Conservation (phyloP, 1,284 basidiomycete species). For the Neolentinus lepideus region DNA sequence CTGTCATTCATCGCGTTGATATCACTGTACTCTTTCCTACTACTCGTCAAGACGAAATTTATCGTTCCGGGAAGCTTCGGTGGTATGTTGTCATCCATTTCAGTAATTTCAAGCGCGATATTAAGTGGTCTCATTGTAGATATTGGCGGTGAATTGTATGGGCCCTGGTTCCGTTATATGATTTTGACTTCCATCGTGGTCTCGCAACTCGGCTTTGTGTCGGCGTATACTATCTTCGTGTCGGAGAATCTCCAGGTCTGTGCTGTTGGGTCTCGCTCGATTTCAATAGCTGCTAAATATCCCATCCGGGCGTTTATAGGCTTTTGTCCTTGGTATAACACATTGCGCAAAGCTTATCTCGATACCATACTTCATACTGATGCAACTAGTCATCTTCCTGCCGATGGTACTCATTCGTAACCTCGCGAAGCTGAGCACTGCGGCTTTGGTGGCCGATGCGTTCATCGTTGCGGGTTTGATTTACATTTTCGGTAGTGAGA, state of each 20-base stretch:
- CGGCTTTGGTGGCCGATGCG: slow-evolving; percentile 89
- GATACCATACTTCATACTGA: slow-evolving; percentile 76
- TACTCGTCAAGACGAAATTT: slow-evolving; percentile 86
- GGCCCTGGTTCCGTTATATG: slow-evolving; percentile 85
- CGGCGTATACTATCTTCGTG: slow-evolving; percentile 95
- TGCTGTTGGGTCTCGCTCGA: not conserved
- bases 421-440: slow-evolving; percentile 87
- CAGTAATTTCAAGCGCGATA: slow-evolving; percentile 1
- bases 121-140: slow-evolving; percentile 42
- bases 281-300: no score
- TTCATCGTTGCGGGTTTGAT: slow-evolving; percentile 91
- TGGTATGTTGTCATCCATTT: slow-evolving; percentile 37
- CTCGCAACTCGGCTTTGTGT: slow-evolving; percentile 87
- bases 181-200: slow-evolving; percentile 87
- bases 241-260: slow-evolving; percentile 78
- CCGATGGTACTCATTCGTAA: slow-evolving; percentile 85
- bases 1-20: slow-evolving; percentile 82
- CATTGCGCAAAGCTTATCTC: slow-evolving; percentile 69
- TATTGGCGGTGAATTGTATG: slow-evolving; percentile 91
- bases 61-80: slow-evolving; percentile 92
- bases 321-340: slow-evolving; percentile 83
- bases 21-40: slow-evolving; percentile 91
- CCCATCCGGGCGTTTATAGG: slow-evolving; percentile 24
- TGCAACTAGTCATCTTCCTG: slow-evolving; percentile 83
- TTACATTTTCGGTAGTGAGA: slow-evolving; percentile 83